phyloP scores from a whole-genome alignment of 2,329 filamentous ascomycete genomes.

The Botrytis fragariae region DNA sequence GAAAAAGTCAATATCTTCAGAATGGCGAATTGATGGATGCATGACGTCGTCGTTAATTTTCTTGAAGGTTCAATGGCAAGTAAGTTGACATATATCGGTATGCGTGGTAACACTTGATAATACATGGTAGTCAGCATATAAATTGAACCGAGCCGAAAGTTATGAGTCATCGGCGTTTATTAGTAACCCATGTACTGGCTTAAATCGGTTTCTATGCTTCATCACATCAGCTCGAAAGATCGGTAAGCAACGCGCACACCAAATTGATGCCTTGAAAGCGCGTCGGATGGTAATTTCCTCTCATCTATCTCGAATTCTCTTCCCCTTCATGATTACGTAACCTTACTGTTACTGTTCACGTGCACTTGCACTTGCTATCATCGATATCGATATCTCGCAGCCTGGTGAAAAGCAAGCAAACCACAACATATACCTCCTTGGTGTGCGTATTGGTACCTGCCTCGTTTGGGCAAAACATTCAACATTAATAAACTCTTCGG shows the following conservation, averaged over 20 bases:
- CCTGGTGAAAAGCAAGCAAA: no score
- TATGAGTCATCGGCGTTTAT: neutral
- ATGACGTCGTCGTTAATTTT: neutral
- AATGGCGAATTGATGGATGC: neutral
- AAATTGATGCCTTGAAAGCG: neutral
- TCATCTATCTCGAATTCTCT: neutral
- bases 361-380: neutral
- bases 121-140: neutral
- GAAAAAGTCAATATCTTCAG: neutral
- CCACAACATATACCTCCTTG: no score
- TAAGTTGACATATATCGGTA: no score
- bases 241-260: conserved; percentile 5
- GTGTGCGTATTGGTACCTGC: no score
- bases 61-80: no score
- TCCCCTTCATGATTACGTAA: no score
- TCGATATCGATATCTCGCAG: neutral
- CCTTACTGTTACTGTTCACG: no score
- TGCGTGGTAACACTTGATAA: neutral
- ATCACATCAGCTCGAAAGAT: neutral
- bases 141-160: neutral
- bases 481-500: neutral
- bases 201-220: no score
- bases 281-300: neutral
- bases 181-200: neutral
- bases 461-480: no score